Conservation (phyloP, 2,329 filamentous ascomycete genomes). For the Coccinonectria pachysandricola region DNA sequence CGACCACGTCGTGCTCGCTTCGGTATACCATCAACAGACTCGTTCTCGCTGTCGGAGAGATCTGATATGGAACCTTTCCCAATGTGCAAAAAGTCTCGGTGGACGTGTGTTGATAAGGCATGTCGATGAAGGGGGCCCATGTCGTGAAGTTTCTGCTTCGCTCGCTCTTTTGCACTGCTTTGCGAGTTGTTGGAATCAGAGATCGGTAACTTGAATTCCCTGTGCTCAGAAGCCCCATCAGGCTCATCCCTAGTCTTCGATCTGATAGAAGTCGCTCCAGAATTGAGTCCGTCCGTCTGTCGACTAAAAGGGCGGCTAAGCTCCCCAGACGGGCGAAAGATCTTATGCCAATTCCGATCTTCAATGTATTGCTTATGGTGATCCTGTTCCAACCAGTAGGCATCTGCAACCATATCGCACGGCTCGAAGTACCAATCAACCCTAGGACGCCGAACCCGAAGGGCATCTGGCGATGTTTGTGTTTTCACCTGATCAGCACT, state of each 20-base stretch:
- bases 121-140: slow-evolving; percentile 45
- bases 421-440: slow-evolving; percentile 80
- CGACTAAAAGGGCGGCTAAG: slow-evolving; percentile 21
- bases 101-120: slow-evolving; percentile 37
- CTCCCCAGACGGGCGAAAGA: slow-evolving; percentile 45
- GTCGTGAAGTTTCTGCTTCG: slow-evolving; percentile 49
- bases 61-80: slow-evolving; percentile 45
- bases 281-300: slow-evolving; percentile 18
- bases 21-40: slow-evolving; percentile 25
- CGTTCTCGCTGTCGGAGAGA: slow-evolving; percentile 47
- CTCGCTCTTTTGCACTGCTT: slow-evolving; percentile 46
- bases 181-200: slow-evolving; percentile 34
- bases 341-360: slow-evolving; percentile 62
- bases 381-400: slow-evolving; percentile 79
- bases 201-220: slow-evolving; percentile 13
- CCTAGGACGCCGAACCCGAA: slow-evolving; percentile 60
- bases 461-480: slow-evolving; percentile 34
- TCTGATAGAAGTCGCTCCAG: slow-evolving; percentile 15
- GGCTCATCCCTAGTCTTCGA: slow-evolving; percentile 16
- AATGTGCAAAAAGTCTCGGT: slow-evolving; percentile 42
- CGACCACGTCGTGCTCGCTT: slow-evolving; percentile 23
- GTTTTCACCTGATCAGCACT: slow-evolving; percentile 34
- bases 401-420: slow-evolving; percentile 78
- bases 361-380: slow-evolving; percentile 74
- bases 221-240: slow-evolving; percentile 11